Percentiles rank a stretch among this genome's conserved stretches.
Evolutionary conservation across 805 yeast genomes (phyloP).

Genomic region (Wickerhamiella musiphila): DNA sequence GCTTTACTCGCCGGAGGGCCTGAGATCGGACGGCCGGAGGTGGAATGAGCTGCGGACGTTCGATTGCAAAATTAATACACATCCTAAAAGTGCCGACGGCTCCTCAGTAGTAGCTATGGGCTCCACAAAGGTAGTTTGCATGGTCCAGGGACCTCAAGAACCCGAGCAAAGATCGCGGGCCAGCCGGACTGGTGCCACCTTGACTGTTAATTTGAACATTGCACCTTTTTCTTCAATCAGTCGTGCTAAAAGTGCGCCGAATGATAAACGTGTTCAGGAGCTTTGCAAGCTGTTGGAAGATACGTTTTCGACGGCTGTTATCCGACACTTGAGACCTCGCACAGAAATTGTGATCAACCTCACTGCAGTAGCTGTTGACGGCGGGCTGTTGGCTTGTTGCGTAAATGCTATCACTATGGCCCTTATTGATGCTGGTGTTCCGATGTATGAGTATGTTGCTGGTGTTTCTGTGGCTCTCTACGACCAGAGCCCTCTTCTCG

Average conservation of each 20-base stretch:
- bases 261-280: constrained; percentile 32
- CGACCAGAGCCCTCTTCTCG: constrained; percentile 65
- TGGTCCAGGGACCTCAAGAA: constrained; percentile 81
- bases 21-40: constrained; percentile 79
- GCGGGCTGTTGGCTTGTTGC: constrained; percentile 65
- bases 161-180: constrained; percentile 36
- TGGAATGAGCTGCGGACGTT: constrained; percentile 85
- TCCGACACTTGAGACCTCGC: constrained; percentile 61
- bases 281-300: constrained; percentile 18
- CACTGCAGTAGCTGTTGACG: constrained; percentile 76
- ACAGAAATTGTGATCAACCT: constrained; percentile 61
- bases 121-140: constrained; percentile 69
- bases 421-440: constrained; percentile 84
- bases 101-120: constrained; percentile 88
- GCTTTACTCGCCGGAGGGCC: constrained; percentile 87
- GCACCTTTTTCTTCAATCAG: constrained; percentile 72
- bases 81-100: constrained; percentile 70
- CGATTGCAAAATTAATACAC: constrained; percentile 69
- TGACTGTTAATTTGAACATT: constrained; percentile 48
- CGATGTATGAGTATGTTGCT: constrained; percentile 80
- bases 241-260: constrained; percentile 48
- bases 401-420: constrained; percentile 80
- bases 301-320: constrained; percentile 36
- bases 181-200: constrained; percentile 33
- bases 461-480: constrained; percentile 65